Evolutionary conservation across 176 grass and related monocot species (phyloP).

Genomic region (Pontederia crassipes): DNA sequence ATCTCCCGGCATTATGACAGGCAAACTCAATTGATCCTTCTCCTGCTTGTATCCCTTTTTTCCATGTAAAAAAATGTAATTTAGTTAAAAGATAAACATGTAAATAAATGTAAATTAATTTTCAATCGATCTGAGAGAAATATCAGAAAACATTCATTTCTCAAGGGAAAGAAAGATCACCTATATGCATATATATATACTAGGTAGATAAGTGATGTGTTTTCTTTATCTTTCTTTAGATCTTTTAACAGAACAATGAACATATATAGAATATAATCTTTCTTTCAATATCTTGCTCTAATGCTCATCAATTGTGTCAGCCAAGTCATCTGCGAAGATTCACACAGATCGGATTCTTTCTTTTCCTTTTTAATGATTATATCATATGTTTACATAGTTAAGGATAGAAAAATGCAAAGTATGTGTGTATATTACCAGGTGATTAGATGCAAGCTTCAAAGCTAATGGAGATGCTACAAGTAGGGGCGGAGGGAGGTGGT

Average conservation of each 20-base stretch:
- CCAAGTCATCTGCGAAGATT: too few species aligned
- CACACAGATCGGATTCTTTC: too few species aligned
- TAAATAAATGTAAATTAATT: not conserved
- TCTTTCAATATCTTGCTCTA: too few species aligned
- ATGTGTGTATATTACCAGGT: not conserved
- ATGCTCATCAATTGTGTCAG: too few species aligned
- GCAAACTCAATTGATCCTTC: conserved; percentile 39
- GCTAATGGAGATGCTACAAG: not conserved
- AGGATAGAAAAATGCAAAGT: not conserved
- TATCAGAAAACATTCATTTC: not conserved
- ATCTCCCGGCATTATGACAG: conserved; percentile 91
- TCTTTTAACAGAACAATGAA: too few species aligned
- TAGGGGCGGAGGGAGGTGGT: not conserved
- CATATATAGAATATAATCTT: too few species aligned
- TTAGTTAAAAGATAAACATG: not conserved
- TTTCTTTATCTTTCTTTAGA: too few species aligned
- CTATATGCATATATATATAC: not conserved
- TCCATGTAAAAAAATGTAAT: not conserved
- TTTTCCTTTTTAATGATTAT: too few species aligned
- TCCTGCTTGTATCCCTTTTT: conserved; percentile 33
- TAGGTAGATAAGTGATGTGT: too few species aligned
- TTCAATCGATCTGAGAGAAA: too few species aligned
- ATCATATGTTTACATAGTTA: not conserved
- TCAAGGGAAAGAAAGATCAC: not conserved
- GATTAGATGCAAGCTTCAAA: not conserved